Evolutionary conservation across 2,329 filamentous ascomycete genomes (phyloP), one percentile per base, ranked within the genome.

Genomic region (Bipolaris victoriae): DNA sequence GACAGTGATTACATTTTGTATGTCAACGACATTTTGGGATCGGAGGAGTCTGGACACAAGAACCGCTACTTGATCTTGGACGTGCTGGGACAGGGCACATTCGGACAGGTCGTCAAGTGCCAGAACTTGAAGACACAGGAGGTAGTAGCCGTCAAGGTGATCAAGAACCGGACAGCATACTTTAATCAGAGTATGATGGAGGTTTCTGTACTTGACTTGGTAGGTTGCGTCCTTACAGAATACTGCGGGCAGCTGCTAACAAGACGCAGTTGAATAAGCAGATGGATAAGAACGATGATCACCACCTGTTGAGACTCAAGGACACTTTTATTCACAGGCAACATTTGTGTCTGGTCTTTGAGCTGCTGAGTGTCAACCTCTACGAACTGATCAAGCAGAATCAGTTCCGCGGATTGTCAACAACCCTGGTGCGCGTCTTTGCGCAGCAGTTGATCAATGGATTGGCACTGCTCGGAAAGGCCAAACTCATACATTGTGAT

Each of bases 131-230:
- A 97, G 80, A 98, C 95, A 0, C 93, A 97, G 76, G 95, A 99
- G 78, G 95, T 99, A 37, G 95, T 99, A 43, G 95, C 95, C 3
- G 95, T 99, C 66, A 99, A 99, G 80, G 95, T 99, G 52, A 95
- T 99, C 80, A 99, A 99, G 81, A 99, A 99, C 78, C 89, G 94
- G 70, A 99, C 95, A 1, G 95, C 95, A 36, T 99, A 99, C 77
- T 99, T 99, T 82, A 99, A 99, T 75, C 95, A 99, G 78, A 98
- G 95, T 77, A 99, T 99, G 95, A 99, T 99, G 95, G 95, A 99
- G 76, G 95, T 99, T 31, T 99, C 95, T 1, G 95, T 99, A 22
- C 83, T 99, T 56, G 95, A 99, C 77, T 76, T 99, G 83, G 92
- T 96, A 83, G 56, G 86, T 43, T 67, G 40, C 11, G 5, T 22